Conservation (phyloP, 2,329 filamentous ascomycete species). For the Escovopsis sp. region DNA sequence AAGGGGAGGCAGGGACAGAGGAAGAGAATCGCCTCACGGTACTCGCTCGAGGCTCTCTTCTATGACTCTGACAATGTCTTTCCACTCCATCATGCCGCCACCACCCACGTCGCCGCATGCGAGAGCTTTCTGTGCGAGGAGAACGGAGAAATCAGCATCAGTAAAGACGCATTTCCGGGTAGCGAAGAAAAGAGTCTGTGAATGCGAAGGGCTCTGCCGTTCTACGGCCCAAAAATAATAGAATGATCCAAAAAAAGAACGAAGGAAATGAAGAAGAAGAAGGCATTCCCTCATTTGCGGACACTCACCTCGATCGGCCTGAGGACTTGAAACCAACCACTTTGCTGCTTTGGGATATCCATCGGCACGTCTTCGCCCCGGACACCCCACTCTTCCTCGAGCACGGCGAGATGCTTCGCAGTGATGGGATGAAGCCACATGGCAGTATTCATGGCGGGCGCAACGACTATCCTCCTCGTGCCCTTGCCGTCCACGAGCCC, state of each 20-base stretch:
- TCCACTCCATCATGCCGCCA: constrained; percentile 75
- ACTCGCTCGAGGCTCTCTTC: constrained; percentile 31
- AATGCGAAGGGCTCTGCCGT: too few species aligned
- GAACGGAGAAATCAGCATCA: background rate
- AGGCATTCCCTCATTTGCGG: too few species aligned
- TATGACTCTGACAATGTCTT: constrained; percentile 51
- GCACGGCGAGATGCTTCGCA: constrained; percentile 47
- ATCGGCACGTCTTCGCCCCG: constrained; percentile 11
- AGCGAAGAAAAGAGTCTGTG: too few species aligned
- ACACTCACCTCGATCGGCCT: constrained; percentile 33
- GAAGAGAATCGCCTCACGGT: too few species aligned
- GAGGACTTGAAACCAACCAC: constrained; percentile 46
- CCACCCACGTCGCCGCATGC: constrained; percentile 75
- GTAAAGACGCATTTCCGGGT: too few species aligned
- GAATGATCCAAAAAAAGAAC: too few species aligned
- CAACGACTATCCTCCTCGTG: constrained; percentile 57
- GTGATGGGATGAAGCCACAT: constrained; percentile 88
- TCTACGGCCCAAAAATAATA: too few species aligned
- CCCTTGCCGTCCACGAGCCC: constrained; percentile 36
- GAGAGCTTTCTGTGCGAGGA: constrained; percentile 46
- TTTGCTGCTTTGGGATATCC: background rate
- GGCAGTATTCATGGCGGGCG: constrained; percentile 73
- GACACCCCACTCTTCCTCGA: constrained; percentile 62
- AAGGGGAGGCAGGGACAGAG: too few species aligned
- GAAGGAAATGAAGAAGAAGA: too few species aligned